Evolutionary conservation across 2,329 filamentous ascomycete genomes (phyloP), one percentile per base, ranked within the genome.

Genomic region (Botryotinia globosa): DNA sequence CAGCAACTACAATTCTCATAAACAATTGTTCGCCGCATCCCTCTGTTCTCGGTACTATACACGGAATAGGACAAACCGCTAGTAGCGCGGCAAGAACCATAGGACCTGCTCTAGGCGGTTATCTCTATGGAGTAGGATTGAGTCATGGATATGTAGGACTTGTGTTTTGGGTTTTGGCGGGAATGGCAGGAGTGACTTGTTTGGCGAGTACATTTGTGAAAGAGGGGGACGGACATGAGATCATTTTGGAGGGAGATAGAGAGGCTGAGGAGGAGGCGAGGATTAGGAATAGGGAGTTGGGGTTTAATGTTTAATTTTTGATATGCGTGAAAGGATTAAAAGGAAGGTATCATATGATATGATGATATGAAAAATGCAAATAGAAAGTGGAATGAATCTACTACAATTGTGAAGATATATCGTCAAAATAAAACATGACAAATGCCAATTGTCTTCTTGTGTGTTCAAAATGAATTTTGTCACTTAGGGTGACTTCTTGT

Each of bases 211-310:
- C 85, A 76, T 85, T 86, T 73, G 86, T 91, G 14, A 82, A 81
- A 69, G 89, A 91, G 75, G 89, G 89, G 0, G 83, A 89, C 77
- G 90, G 90, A 0, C 89, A 91, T 79, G 89, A 91, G 79, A 87
- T 91, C 63, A 84, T 88, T 83, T 79, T 91, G 2, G 87, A 90
- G 42, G 89, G 89, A 0, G 89, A 91, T 75, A 85, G 87, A 42
- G 86, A 86, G 45, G 83, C 83, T 1, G 79, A 80, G 48, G 78
- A 73, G 16, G 78, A 80, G 68, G 78, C 77, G 7, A 75, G 75
- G 16, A 59, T 34, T 34, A 74, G 73, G 58, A 79, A 78, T 74
- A 73, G 73, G 44, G 67, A 71, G 37, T 73, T 78, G 56, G 71
- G 65, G 34, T 69, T 56, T 63, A 32, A 59, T 67, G 70, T 59